phyloP scores from a whole-genome alignment of 306 rosid genomes.

The peach (Prunus persica) region Prunus_persica_NCBIv2 NC_034011.1:25292501-25293000 shows the following conservation, averaged over 20 bases:
- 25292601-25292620: background rate
- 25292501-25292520: too few relatives aligned
- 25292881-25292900: background rate
- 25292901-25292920: background rate
- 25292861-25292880: too few relatives aligned
- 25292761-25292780: background rate
- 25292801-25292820: background rate
- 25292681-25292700: background rate
- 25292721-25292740: too few relatives aligned
- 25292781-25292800: background rate
- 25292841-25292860: too few relatives aligned
- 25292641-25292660: background rate
- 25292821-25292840: too few relatives aligned
- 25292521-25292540: too few relatives aligned
- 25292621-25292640: background rate
- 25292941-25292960: background rate
- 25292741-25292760: background rate
- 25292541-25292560: background rate
- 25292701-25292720: too few relatives aligned
- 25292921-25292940: background rate
- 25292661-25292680: background rate
- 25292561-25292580: background rate
- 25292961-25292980: slow-evolving; percentile 15
- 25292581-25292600: background rate
- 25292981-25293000: slow-evolving; percentile 20